Percentiles rank a stretch among this genome's conserved stretches.
These are phyloP conservation scores for Fusarium humuli DNA, from an alignment of 2,329 filamentous ascomycete species.

Conservation along the genomic window DNA sequence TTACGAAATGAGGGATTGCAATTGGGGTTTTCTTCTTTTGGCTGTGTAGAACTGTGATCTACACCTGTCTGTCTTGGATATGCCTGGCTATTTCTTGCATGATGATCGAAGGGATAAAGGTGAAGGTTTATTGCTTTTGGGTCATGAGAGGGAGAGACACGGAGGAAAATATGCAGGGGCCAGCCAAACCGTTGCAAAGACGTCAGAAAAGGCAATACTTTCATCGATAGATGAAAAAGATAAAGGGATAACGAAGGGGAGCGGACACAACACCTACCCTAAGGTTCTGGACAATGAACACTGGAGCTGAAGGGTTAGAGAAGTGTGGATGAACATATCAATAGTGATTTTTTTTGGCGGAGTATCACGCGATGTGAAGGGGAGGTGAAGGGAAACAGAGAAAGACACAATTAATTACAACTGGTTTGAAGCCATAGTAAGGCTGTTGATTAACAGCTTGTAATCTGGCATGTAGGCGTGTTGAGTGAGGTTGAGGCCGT, in stretches of 20 bases:
- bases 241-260: conserved; percentile 11
- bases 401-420: background rate
- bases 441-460: background rate
- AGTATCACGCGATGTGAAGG: background rate
- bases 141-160: conserved; percentile 20
- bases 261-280: conserved; percentile 9
- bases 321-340: conserved; percentile 11
- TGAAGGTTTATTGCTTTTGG: conserved; percentile 39
- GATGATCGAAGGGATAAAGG: conserved; percentile 24
- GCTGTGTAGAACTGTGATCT: conserved; percentile 28
- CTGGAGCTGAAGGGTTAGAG: conserved; percentile 17
- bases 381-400: background rate
- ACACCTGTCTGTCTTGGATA: conserved; percentile 27
- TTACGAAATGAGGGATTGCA: background rate
- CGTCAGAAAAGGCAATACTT: conserved; percentile 15
- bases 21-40: background rate
- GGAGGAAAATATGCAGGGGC: conserved; percentile 17
- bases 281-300: background rate
- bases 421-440: background rate
- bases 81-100: conserved; percentile 32
- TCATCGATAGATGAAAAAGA: conserved; percentile 1
- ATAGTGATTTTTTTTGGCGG: background rate
- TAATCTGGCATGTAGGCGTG: background rate
- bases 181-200: background rate
- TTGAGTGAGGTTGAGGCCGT: conserved; percentile 8